These are phyloP conservation scores for Polyporus tsugae DNA, from an alignment of 1,284 basidiomycete species.

Conservation along the genomic window DNA sequence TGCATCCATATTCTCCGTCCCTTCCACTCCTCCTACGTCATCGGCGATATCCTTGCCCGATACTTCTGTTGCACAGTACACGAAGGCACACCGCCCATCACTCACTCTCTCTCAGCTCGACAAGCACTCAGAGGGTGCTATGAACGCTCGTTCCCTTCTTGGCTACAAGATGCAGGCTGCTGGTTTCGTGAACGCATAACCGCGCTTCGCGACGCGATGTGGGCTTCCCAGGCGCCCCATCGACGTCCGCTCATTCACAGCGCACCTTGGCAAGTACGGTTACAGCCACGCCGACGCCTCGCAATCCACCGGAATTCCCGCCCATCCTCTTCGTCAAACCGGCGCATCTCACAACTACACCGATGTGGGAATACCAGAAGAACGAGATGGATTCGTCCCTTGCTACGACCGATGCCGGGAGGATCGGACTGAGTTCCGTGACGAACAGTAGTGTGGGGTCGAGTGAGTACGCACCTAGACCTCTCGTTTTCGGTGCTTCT, in stretches of 20 bases:
- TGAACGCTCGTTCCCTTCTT: constrained; percentile 41
- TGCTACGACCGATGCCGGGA: neutral
- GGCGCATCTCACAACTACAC: neutral
- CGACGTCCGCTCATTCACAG: constrained; percentile 5
- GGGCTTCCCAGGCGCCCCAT: constrained; percentile 16
- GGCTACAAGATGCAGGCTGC: constrained; percentile 44
- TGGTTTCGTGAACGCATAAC: constrained; percentile 40
- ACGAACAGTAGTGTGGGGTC: constrained; percentile 13
- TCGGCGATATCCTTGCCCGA: constrained; percentile 15
- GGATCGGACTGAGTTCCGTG: neutral
- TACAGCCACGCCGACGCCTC: constrained; percentile 32
- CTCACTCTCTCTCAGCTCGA: constrained; percentile 39
- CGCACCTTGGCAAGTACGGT: constrained; percentile 19
- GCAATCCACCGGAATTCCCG: constrained; percentile 42
- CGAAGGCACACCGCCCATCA: constrained; percentile 18
- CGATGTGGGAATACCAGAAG: constrained; percentile 19
- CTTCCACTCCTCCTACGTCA: constrained; percentile 18
- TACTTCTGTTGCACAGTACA: neutral
- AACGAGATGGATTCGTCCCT: constrained; percentile 23
- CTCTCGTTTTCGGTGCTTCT: neutral
- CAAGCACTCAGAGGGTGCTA: constrained; percentile 40
- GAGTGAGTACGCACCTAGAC: constrained; percentile 15
- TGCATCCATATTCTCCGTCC: constrained; percentile 3
- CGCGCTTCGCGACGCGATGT: constrained; percentile 18
- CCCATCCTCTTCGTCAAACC: constrained; percentile 39